Conservation (phyloP, 2,329 filamentous ascomycete genomes). For the Claviceps africana region DNA sequence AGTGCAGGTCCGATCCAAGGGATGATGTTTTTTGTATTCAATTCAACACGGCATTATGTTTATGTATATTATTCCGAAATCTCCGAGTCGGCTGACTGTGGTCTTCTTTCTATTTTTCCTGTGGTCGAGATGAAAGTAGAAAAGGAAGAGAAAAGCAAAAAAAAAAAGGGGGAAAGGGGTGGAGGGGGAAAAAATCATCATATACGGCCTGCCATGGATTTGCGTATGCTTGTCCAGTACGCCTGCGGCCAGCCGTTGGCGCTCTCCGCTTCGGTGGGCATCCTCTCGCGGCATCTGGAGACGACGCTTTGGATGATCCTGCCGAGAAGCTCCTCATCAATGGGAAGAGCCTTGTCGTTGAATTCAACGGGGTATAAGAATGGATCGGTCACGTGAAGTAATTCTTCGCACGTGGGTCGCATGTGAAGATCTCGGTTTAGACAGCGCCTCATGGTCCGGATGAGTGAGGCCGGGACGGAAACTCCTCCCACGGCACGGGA, state of each 20-base stretch:
- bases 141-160: constrained; percentile 7
- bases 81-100: not conserved
- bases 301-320: constrained; percentile 51
- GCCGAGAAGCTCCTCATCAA: constrained; percentile 47
- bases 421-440: constrained; percentile 47
- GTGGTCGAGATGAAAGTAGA: not conserved
- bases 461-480: constrained; percentile 42
- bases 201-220: constrained; percentile 27
- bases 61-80: not conserved
- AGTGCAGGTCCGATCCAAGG: not conserved
- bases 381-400: constrained; percentile 44
- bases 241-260: constrained; percentile 43
- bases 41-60: not conserved
- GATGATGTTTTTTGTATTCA: too few species aligned
- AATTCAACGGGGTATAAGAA: constrained; percentile 51
- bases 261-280: constrained; percentile 44
- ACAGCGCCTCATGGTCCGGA: constrained; percentile 49
- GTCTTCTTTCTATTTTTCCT: not conserved
- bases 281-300: constrained; percentile 40
- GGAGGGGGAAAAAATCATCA: constrained; percentile 6
- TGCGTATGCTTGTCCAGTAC: constrained; percentile 46
- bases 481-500: constrained; percentile 52
- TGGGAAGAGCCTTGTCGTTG: constrained; percentile 39
- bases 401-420: constrained; percentile 49
- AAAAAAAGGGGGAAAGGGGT: constrained; percentile 9